Evolutionary conservation across 2,329 filamentous ascomycete genomes (phyloP).

Genomic region (Zasmidium citrigriseum): DNA sequence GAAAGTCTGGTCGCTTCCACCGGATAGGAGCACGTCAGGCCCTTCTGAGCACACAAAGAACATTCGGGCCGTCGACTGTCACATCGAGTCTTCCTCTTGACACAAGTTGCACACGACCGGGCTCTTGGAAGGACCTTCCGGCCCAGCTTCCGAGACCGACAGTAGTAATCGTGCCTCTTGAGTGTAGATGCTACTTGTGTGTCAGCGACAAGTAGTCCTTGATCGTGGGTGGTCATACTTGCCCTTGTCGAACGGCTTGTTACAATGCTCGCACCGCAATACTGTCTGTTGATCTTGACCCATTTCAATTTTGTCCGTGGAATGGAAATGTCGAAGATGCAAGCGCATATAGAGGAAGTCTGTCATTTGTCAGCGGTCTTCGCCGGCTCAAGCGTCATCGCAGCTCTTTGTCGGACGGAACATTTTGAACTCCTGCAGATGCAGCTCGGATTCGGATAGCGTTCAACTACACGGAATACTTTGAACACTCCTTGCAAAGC

Average conservation of each 20-base stretch:
- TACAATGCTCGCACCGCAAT: constrained; percentile 39
- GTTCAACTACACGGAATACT: not conserved
- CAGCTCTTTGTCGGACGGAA: not conserved
- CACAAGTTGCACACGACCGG: constrained; percentile 41
- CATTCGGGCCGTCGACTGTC: constrained; percentile 41
- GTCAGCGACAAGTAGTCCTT: constrained; percentile 15
- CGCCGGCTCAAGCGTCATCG: not conserved
- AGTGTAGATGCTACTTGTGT: constrained; percentile 39
- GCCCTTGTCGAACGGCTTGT: constrained; percentile 47
- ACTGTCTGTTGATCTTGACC: not conserved
- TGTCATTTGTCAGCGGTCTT: not conserved
- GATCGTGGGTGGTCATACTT: constrained; percentile 22
- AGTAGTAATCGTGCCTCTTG: constrained; percentile 50
- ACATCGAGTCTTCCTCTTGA: constrained; percentile 40
- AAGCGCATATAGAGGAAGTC: not conserved
- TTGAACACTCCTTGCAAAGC: not conserved
- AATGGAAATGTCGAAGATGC: not conserved
- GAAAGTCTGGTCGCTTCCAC: no score
- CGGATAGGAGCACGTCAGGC: constrained; percentile 41
- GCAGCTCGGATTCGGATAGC: not conserved
- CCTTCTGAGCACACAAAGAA: constrained; percentile 41
- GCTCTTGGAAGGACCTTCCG: not conserved
- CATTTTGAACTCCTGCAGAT: not conserved
- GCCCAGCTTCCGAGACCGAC: constrained; percentile 39
- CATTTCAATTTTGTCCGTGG: not conserved